These are phyloP conservation scores for Coprinopsis sp. DNA, from an alignment of 768 basidiomycete species.

Conservation along the genomic window DNA sequence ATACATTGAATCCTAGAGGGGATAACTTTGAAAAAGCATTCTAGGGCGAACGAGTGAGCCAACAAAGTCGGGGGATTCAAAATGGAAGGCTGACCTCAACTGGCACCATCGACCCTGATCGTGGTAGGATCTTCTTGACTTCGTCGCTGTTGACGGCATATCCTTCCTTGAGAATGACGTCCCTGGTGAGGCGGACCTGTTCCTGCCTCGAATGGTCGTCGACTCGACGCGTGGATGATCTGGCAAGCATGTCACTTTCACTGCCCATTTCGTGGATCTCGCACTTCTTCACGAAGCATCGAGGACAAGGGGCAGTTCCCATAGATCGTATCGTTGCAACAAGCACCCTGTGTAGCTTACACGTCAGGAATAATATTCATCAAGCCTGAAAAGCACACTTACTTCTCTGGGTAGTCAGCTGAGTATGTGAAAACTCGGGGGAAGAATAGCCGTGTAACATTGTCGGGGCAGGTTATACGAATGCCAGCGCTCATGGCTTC, in stretches of 20 bases:
- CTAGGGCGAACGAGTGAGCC: too few species aligned
- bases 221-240: not conserved
- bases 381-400: not conserved
- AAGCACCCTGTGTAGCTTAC: not conserved
- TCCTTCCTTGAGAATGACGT: not conserved
- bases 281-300: not conserved
- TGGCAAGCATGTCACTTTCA: not conserved
- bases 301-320: not conserved
- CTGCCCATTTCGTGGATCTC: not conserved
- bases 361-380: not conserved
- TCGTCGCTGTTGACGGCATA: not conserved
- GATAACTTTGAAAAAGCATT: not conserved
- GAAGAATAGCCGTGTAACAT: conserved; percentile 36
- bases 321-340: not conserved
- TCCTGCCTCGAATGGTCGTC: not conserved
- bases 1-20: not conserved
- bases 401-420: not conserved
- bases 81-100: not conserved
- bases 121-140: not conserved
- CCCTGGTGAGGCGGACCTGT: not conserved
- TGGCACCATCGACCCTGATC: too few species aligned
- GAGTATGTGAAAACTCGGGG: not conserved
- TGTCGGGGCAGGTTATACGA: too few species aligned
- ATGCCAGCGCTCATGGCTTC: not conserved
- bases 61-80: not conserved